phyloP scores from a whole-genome alignment of 1,139 yeast species.

The Pneumocystis sp. region DNA sequence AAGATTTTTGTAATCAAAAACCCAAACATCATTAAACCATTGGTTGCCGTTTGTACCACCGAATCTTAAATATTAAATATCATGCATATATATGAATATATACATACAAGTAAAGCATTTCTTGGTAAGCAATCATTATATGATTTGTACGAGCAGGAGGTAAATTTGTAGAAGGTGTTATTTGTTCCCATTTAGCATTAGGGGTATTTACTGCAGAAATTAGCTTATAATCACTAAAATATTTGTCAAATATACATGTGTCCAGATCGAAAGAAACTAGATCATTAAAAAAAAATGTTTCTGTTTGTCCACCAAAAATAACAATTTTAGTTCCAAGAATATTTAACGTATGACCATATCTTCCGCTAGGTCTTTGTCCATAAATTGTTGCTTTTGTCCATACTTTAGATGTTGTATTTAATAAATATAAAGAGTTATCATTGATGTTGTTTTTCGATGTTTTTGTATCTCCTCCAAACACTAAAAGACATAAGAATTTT shows the following conservation, averaged over 20 bases:
- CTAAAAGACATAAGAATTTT: conserved; percentile 15
- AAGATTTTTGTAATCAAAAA: conserved; percentile 54
- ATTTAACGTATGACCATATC: conserved; percentile 81
- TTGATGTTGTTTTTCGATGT: conserved; percentile 64
- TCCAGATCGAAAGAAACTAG: conserved; percentile 75
- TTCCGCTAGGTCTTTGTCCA: conserved; percentile 73
- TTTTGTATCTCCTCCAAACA: conserved; percentile 94
- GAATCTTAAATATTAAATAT: conserved; percentile 28
- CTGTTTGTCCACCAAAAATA: conserved; percentile 91
- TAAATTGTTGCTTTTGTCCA: conserved; percentile 23
- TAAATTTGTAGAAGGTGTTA: conserved; percentile 39
- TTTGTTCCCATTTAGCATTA: conserved; percentile 67
- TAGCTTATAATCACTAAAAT: not conserved
- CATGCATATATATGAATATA: conserved; percentile 18
- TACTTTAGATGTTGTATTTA: conserved; percentile 48
- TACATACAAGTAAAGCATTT: conserved; percentile 49
- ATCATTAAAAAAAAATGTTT: conserved; percentile 74
- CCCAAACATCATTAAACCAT: conserved; percentile 66
- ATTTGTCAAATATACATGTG: conserved; percentile 23
- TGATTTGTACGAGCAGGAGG: conserved; percentile 94
- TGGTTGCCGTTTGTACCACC: conserved; percentile 79
- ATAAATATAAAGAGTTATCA: conserved; percentile 74
- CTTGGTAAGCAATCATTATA: conserved; percentile 67
- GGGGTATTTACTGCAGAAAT: conserved; percentile 31
- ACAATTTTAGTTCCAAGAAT: conserved; percentile 59